A percentile compares a stretch with the other conserved stretches of the same genome.
These are phyloP conservation scores for Cenchrus americanus DNA, from an alignment of 176 grass and related monocot species.

Conservation along the genomic window DNA sequence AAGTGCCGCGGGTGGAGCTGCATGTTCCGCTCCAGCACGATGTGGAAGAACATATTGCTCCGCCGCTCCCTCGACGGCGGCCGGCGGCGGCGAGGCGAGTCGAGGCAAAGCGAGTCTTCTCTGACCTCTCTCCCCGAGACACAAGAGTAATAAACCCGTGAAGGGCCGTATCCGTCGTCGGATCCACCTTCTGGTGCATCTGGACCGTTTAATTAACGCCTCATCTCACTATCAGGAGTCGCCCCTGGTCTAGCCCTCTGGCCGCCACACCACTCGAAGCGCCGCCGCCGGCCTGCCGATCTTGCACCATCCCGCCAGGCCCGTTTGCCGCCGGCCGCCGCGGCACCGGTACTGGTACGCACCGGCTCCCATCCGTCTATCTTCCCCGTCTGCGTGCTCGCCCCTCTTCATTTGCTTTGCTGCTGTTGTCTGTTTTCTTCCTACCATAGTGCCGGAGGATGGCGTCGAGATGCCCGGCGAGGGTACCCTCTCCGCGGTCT, in stretches of 20 bases:
- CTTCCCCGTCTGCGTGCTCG: background rate
- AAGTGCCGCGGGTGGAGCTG: conserved; percentile 98
- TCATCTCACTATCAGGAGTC: background rate
- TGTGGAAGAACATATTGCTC: conserved; percentile 92
- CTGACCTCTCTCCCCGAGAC: background rate
- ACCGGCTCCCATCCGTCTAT: too few relatives aligned
- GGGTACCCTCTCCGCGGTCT: background rate
- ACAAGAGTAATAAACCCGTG: background rate
- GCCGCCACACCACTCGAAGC: background rate
- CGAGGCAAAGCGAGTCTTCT: background rate
- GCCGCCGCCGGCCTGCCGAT: background rate
- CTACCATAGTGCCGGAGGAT: conserved; percentile 12
- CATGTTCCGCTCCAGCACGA: conserved; percentile 95
- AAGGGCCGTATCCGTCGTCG: background rate
- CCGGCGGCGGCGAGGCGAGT: conserved; percentile 32
- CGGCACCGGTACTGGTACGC: background rate
- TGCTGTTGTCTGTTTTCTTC: background rate
- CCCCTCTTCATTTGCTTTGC: background rate
- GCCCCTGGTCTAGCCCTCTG: background rate
- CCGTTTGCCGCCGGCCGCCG: background rate
- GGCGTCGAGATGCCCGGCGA: conserved; percentile 41
- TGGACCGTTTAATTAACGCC: background rate
- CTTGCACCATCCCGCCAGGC: background rate
- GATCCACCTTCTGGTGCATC: conserved; percentile 11
- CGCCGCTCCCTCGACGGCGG: conserved; percentile 7